phyloP scores from a whole-genome alignment of 2,329 filamentous ascomycete species.

The Immersiporthe knoxdaviesiana region DNA sequence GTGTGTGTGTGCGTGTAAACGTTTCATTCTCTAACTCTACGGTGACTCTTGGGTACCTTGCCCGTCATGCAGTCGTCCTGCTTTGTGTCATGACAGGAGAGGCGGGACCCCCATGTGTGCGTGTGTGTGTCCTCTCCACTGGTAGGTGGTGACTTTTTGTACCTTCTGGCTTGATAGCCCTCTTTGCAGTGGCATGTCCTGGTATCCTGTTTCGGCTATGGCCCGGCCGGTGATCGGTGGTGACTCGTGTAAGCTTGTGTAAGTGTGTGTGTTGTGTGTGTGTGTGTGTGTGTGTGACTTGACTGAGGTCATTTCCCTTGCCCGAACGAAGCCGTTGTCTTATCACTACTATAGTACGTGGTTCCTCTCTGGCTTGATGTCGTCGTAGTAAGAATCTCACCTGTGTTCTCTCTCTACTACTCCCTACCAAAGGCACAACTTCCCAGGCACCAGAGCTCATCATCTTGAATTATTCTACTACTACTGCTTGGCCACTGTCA shows the following conservation, averaged over 20 bases:
- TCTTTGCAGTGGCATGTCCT: background rate
- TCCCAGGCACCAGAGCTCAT: too few relatives aligned
- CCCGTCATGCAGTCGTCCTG: too few relatives aligned
- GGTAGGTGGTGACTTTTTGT: too few relatives aligned
- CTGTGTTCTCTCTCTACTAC: background rate
- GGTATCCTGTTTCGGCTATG: background rate
- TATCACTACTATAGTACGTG: slow-evolving; percentile 18
- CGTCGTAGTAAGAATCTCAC: background rate
- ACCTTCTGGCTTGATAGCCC: background rate
- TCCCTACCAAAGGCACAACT: too few relatives aligned
- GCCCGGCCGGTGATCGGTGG: slow-evolving; percentile 19
- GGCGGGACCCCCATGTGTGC: background rate
- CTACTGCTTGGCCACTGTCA: too few relatives aligned
- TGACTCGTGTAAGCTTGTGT: slow-evolving; percentile 7
- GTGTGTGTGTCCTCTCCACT: slow-evolving; percentile 1
- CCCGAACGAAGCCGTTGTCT: slow-evolving; percentile 14
- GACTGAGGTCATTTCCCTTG: slow-evolving; percentile 27
- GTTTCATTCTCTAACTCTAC: slow-evolving; percentile 24
- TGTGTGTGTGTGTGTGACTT: slow-evolving; percentile 5
- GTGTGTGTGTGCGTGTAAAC: slow-evolving; percentile 19
- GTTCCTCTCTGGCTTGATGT: background rate
- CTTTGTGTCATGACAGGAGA: too few relatives aligned
- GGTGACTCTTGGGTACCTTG: too few relatives aligned
- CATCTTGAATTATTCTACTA: too few relatives aligned
- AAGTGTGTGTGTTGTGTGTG: background rate